phyloP scores from a whole-genome alignment of 2,329 filamentous ascomycete species.

The Parafenestella ontariensis region DNA sequence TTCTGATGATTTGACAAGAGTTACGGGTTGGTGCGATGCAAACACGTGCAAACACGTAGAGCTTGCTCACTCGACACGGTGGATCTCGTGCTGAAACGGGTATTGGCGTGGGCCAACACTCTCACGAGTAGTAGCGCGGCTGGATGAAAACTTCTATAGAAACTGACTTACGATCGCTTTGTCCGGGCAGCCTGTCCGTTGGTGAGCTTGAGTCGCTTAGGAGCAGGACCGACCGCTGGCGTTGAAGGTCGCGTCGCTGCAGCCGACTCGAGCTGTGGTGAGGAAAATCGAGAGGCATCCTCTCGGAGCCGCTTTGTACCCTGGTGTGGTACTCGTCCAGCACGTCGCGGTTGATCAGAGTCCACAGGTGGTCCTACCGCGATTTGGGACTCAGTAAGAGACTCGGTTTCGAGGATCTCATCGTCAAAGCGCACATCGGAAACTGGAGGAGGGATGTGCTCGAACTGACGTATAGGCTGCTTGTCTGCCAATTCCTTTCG shows the following conservation, averaged over 20 bases:
- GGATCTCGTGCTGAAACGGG: constrained; percentile 35
- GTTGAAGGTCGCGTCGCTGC: constrained; percentile 44
- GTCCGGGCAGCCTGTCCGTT: constrained; percentile 46
- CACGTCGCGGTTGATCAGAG: constrained; percentile 37
- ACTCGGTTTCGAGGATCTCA: constrained; percentile 46
- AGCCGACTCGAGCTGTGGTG: constrained; percentile 40
- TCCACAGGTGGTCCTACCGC: constrained; percentile 46
- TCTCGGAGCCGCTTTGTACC: constrained; percentile 42
- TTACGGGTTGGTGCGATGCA: constrained; percentile 23
- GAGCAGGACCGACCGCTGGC: constrained; percentile 36
- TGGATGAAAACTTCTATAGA: constrained; percentile 13
- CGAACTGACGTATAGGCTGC: constrained; percentile 31
- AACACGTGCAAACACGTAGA: constrained; percentile 44
- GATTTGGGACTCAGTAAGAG: constrained; percentile 45
- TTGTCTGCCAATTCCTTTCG: constrained; percentile 37
- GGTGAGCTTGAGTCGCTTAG: constrained; percentile 45
- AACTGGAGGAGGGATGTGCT: constrained; percentile 25
- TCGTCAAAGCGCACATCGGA: constrained; percentile 48
- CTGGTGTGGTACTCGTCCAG: constrained; percentile 36
- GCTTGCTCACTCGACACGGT: constrained; percentile 40
- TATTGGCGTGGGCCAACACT: constrained; percentile 29
- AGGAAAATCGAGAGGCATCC: constrained; percentile 38
- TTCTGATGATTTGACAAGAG: constrained; percentile 31
- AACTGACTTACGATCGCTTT: constrained; percentile 48
- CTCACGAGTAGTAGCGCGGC: constrained; percentile 16